Percentiles rank a stretch among this genome's conserved stretches.
These are phyloP conservation scores for Agrocybe praecox DNA, from an alignment of 768 basidiomycete genomes.

Conservation along the genomic window DNA sequence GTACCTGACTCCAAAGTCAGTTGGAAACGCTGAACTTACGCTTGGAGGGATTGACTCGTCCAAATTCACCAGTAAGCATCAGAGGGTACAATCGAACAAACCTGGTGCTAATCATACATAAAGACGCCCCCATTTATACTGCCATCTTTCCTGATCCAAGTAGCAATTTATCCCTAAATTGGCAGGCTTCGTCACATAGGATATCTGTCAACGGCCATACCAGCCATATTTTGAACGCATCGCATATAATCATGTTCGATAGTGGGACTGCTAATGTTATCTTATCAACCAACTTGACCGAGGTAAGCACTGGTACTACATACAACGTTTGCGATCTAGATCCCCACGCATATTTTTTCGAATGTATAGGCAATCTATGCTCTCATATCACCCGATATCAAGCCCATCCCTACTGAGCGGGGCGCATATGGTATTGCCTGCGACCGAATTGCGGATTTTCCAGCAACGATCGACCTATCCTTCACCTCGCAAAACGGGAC, in stretches of 20 bases:
- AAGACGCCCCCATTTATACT: conserved; percentile 46
- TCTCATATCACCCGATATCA: conserved; percentile 57
- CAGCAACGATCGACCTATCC: conserved; percentile 52
- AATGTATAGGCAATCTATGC: conserved; percentile 49
- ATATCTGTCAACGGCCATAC: conserved; percentile 58
- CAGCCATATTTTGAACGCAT: conserved; percentile 37
- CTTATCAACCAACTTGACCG: conserved; percentile 48
- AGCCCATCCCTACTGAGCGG: conserved; percentile 49
- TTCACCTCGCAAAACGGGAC: conserved; percentile 51
- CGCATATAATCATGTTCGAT: conserved; percentile 54
- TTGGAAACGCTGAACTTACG: conserved; percentile 55
- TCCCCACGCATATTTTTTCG: neutral
- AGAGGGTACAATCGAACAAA: conserved; percentile 2
- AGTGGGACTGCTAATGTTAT: conserved; percentile 59
- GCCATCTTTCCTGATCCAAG: conserved; percentile 30
- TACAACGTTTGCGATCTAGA: too few relatives aligned
- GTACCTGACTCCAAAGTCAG: conserved; percentile 46
- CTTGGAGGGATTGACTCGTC: conserved; percentile 54
- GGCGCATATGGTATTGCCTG: conserved; percentile 63
- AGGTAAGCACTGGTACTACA: conserved; percentile 38
- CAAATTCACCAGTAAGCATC: conserved; percentile 47
- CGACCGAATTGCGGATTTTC: conserved; percentile 42
- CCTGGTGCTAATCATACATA: conserved; percentile 8
- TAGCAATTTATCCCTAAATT: conserved; percentile 30
- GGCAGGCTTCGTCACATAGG: conserved; percentile 46